Evolutionary conservation across 1,284 basidiomycete species (phyloP), one percentile per base, ranked within the genome.

Genomic region (Naganishia sp.): DNA sequence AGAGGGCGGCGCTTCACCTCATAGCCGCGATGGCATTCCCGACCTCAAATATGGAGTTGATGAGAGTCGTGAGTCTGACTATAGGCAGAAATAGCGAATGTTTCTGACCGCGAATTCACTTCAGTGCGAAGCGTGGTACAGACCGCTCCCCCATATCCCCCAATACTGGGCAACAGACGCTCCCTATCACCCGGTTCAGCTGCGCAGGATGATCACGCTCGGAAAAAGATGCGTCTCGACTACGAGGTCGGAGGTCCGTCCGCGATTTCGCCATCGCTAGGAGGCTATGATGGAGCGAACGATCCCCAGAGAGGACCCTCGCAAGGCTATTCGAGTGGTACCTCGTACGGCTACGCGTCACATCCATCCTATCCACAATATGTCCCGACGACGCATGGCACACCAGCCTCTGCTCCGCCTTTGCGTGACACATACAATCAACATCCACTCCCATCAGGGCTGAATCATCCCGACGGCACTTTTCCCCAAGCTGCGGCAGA

Each of bases 41-140:
- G 54, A 56, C 15, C 39, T 61, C 32, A 51, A 49, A 25, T 61
- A 61, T 18, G 47, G 43, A 9, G 50, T 61, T 13, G 57, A 61
- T 51, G 57, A 61, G 25, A 31, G 21, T 23, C 9, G 57, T 61
- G 46, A 61, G 57, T 61, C 10, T 47, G 0, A 7, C 3, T 23
- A 28, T 25, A 5, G 23, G 13, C 4, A 32, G 28, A 42, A 46
- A 1, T 52, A 28, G 6, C 25, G 7, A 6, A 32, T 13, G 50
- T 31, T 28, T 32, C 31, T 52, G 50, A 52, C 28, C 50, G 28
- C 6, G n/a, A n/a, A n/a, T n/a, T n/a, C 39, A 21, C 28, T 54
- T 10, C 57, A 61, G 57, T 61, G 25, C 57, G 57, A 39, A 50
- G 31, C 46, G 46, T 61, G 10, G 47, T 61, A 2, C 57, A 61